Conservation (phyloP, 1,139 yeast species). For the Blastobotrys proliferans region DNA sequence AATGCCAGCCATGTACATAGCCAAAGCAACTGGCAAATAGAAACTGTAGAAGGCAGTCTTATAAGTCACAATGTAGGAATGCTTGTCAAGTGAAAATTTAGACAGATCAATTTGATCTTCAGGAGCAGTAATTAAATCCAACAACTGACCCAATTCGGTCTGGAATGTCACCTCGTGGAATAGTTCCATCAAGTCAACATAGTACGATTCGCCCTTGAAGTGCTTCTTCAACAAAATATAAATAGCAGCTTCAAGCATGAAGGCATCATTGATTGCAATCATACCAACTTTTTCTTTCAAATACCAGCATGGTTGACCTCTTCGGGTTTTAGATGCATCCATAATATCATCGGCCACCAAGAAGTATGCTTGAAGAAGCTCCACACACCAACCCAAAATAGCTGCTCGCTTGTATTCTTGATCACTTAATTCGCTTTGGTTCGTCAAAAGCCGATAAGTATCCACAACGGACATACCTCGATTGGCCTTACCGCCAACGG, state of each 20-base stretch:
- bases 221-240: constrained; percentile 84
- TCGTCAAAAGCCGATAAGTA: constrained; percentile 77
- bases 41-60: constrained; percentile 98
- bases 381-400: constrained; percentile 93
- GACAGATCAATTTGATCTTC: constrained; percentile 86
- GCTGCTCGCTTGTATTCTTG: constrained; percentile 83
- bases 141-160: constrained; percentile 94
- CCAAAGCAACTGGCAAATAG: constrained; percentile 95
- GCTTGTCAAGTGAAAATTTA: constrained; percentile 84
- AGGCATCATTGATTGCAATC: constrained; percentile 95
- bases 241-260: constrained; percentile 94
- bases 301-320: constrained; percentile 99
- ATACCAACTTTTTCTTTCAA: constrained; percentile 68
- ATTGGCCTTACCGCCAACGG: constrained; percentile 96
- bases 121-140: constrained; percentile 95
- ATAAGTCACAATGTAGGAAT: constrained; percentile 90
- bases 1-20: constrained; percentile 90
- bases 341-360: constrained; percentile 98
- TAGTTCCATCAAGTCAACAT: constrained; percentile 84
- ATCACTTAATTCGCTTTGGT: constrained; percentile 56
- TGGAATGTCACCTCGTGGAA: constrained; percentile 87
- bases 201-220: constrained; percentile 76
- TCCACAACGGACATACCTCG: constrained; percentile 95
- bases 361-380: constrained; percentile 92
- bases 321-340: constrained; percentile 95